These are phyloP conservation scores for Mycena belliarum DNA, from an alignment of 768 basidiomycete species.

Conservation along the genomic window DNA sequence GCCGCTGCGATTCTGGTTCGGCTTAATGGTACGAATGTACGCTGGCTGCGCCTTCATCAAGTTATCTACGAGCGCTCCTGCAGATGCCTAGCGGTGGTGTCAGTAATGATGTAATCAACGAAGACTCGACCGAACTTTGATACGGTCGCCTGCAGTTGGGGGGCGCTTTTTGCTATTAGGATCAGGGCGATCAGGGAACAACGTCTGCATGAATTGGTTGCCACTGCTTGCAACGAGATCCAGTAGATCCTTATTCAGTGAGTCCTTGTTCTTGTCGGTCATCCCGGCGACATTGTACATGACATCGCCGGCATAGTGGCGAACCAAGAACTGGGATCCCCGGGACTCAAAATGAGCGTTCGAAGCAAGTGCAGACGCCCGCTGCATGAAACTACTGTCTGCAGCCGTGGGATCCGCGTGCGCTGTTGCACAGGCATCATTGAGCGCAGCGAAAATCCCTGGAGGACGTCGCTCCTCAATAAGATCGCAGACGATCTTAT, in stretches of 20 bases:
- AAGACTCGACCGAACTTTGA: conserved; percentile 65
- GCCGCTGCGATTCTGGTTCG: conserved; percentile 92
- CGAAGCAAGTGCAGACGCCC: conserved; percentile 74
- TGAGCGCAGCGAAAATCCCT: conserved; percentile 95
- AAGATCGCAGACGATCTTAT: conserved; percentile 96
- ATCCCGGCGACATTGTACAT: conserved; percentile 97
- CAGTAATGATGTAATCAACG: neutral
- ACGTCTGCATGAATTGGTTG: conserved; percentile 81
- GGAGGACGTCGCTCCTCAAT: conserved; percentile 97
- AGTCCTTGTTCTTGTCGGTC: conserved; percentile 99
- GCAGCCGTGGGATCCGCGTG: conserved; percentile 96
- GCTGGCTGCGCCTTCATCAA: conserved; percentile 97
- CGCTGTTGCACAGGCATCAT: conserved; percentile 98
- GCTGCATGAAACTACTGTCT: conserved; percentile 95
- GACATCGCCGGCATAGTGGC: conserved; percentile 98
- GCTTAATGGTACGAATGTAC: conserved; percentile 99
- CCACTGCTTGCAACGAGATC: conserved; percentile 81
- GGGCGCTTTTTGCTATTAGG: conserved; percentile 97
- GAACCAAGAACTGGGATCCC: conserved; percentile 91
- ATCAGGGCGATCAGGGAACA: conserved; percentile 95
- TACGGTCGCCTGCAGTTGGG: conserved; percentile 96
- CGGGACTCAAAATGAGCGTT: conserved; percentile 96
- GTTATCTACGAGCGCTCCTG: conserved; percentile 94
- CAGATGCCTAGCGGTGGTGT: conserved; percentile 62
- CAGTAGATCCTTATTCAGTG: conserved; percentile 90